Percentiles rank a stretch among this genome's conserved stretches.
Conservation (phyloP, 305 asterid species). For the Fraxinus angustifolia region DNA sequence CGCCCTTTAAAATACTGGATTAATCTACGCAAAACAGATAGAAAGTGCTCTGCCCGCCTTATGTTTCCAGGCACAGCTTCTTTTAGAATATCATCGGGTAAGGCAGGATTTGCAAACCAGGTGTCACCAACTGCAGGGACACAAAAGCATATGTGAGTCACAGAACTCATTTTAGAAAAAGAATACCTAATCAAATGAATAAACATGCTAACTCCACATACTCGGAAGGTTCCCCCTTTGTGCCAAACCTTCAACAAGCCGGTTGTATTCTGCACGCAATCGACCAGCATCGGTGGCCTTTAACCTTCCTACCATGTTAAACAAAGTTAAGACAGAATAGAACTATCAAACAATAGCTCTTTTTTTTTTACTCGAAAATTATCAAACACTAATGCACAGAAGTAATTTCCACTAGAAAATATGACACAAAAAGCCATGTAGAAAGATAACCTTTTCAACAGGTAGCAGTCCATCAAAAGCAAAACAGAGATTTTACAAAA, state of each 20-base stretch:
- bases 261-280: constrained; percentile 88
- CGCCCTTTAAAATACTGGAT: constrained; percentile 79
- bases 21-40: constrained; percentile 87
- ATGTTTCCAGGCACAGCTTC: constrained; percentile 99
- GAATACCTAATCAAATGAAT: constrained; percentile 12
- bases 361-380: neutral
- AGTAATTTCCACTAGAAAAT: neutral
- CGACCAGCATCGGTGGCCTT: constrained; percentile 99
- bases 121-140: constrained; percentile 57
- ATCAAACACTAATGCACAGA: neutral
- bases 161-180: constrained; percentile 5
- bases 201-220: constrained; percentile 35
- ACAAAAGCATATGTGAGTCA: constrained; percentile 20
- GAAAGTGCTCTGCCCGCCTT: constrained; percentile 94
- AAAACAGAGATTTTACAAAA: neutral
- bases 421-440: neutral
- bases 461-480: neutral
- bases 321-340: constrained; percentile 35
- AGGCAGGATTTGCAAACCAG: constrained; percentile 85
- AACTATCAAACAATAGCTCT: constrained; percentile 14
- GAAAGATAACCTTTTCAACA: neutral
- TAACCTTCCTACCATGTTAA: constrained; percentile 94
- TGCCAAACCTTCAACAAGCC: constrained; percentile 96
- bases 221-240: constrained; percentile 84
- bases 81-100: constrained; percentile 87